A percentile compares a stretch with the other conserved stretches of the same genome.
Conservation (phyloP, 2,329 filamentous ascomycete species). For the Cercospora sojina region DNA sequence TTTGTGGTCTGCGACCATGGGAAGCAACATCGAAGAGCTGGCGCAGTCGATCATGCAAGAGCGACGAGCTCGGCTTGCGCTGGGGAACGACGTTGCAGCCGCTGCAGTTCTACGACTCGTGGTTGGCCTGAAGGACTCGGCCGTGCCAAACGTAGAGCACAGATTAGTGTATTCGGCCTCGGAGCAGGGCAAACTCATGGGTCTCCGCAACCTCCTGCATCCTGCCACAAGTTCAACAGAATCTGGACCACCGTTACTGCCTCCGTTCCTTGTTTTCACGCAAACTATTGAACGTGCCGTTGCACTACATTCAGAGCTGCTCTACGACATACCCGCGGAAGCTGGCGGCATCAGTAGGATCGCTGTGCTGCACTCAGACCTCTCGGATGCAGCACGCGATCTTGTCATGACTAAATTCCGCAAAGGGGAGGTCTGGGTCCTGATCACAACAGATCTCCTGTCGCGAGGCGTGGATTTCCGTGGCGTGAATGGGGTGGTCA, state of each 20-base stretch:
- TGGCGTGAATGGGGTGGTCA: conserved; percentile 92
- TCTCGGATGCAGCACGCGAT: conserved; percentile 73
- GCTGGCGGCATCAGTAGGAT: conserved; percentile 82
- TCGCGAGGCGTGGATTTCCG: conserved; percentile 92
- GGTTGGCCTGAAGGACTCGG: conserved; percentile 94
- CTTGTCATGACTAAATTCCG: conserved; percentile 87
- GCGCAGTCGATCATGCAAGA: conserved; percentile 65
- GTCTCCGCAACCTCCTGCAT: conserved; percentile 82
- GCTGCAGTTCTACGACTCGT: conserved; percentile 66
- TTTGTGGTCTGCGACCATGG: conserved; percentile 97
- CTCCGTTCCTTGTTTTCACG: conserved; percentile 92
- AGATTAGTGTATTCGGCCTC: conserved; percentile 87
- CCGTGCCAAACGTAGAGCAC: conserved; percentile 88
- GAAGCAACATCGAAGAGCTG: conserved; percentile 82
- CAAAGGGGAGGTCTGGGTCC: conserved; percentile 88
- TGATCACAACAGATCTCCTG: conserved; percentile 93
- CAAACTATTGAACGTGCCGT: conserved; percentile 91
- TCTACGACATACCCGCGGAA: conserved; percentile 88
- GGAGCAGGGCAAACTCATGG: conserved; percentile 89
- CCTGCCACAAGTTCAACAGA: conserved; percentile 63
- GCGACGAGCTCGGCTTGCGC: conserved; percentile 40
- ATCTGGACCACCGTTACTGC: conserved; percentile 60
- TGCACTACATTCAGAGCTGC: conserved; percentile 82
- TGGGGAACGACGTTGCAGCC: neutral
- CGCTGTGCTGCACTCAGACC: conserved; percentile 83